A percentile compares a stretch with the other conserved stretches of the same genome.
phyloP scores from a whole-genome alignment of 768 basidiomycete species.

The Hericium coralloides region DNA sequence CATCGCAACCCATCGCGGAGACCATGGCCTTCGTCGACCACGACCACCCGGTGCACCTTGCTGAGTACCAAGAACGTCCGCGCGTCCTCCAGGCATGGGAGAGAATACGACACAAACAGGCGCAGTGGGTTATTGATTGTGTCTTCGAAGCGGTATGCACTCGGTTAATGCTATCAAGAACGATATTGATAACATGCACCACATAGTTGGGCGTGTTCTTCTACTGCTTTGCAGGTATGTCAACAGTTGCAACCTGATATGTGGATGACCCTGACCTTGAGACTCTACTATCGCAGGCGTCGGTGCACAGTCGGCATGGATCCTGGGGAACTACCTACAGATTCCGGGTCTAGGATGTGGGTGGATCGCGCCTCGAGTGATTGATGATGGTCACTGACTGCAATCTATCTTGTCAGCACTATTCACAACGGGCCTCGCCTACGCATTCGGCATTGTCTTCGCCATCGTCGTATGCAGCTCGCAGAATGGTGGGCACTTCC shows the following conservation, averaged over 20 bases:
- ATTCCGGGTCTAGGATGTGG: constrained; percentile 21
- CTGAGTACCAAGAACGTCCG: constrained; percentile 33
- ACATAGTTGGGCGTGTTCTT: constrained; percentile 10
- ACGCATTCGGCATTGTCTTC: constrained; percentile 29
- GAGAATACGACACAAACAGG: constrained; percentile 24
- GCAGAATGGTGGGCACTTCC: constrained; percentile 33
- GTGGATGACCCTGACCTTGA: no score
- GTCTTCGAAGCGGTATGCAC: constrained; percentile 49
- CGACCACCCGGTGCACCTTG: constrained; percentile 24
- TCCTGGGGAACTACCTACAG: constrained; percentile 19
- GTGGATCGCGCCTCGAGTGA: constrained; percentile 6
- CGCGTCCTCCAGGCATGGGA: constrained; percentile 42
- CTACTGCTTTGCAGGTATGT: constrained; percentile 9
- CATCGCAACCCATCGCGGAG: no score
- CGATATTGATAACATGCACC: not conserved
- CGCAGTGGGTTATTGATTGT: constrained; percentile 49
- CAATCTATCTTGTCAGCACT: constrained; percentile 15
- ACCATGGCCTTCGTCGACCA: not conserved
- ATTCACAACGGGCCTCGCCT: constrained; percentile 26
- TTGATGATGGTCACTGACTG: no score
- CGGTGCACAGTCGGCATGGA: constrained; percentile 25
- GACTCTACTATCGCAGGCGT: constrained; percentile 16
- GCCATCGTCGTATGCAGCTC: constrained; percentile 25
- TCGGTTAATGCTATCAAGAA: not conserved
- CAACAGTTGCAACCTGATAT: no score